A percentile compares a stretch with the other conserved stretches of the same genome.
Evolutionary conservation across 2,329 filamentous ascomycete genomes (phyloP).

Genomic region (Sclerotinia nivalis): DNA sequence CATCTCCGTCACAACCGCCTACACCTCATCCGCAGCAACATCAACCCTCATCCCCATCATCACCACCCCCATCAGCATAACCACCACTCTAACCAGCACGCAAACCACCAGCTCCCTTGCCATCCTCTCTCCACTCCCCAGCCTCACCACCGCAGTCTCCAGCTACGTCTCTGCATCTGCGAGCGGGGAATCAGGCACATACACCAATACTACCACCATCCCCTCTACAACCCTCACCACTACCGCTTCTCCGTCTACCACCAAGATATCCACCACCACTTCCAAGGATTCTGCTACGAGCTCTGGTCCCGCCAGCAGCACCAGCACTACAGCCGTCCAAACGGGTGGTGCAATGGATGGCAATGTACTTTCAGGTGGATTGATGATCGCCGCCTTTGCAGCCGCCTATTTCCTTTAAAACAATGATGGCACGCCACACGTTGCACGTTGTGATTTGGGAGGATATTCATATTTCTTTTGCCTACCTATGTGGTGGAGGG

Average conservation of each 20-base stretch:
- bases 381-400: neutral
- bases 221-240: neutral
- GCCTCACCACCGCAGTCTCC: neutral
- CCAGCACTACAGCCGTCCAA: neutral
- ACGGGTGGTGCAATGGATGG: neutral
- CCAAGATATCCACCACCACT: neutral
- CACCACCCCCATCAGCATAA: neutral
- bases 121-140: neutral
- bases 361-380: neutral
- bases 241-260: no score
- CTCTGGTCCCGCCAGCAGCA: neutral
- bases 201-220: neutral
- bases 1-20: neutral
- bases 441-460: neutral
- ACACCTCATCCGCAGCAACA: neutral
- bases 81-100: neutral
- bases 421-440: neutral
- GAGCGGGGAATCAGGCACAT: neutral
- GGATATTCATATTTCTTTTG: neutral
- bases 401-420: constrained; percentile 2
- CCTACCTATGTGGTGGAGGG: neutral
- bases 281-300: neutral
- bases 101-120: neutral
- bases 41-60: neutral
- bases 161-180: neutral